Base-by-base conservation (phyloP, 208 protist species). In the Leptomonas pyrrhocoris region DNA sequence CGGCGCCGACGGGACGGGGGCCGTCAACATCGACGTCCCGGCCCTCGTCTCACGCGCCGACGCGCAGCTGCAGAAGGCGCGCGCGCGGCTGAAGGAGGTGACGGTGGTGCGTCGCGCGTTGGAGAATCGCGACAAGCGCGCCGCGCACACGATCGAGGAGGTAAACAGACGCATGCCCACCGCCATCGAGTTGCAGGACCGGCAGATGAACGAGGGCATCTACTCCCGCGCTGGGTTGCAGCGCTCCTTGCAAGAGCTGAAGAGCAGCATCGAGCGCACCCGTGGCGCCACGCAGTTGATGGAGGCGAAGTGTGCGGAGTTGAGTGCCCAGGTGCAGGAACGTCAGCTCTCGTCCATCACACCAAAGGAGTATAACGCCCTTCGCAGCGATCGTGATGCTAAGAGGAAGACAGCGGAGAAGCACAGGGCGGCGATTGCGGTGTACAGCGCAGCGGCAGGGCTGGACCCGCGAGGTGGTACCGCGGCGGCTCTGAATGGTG, bases 191-290 rank as follows among this genome's bases (percentile, higher is more conserved):
- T 54, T 86, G 50, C 42, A 80, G 58, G 56, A 80, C n/a, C 74
- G 85, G 13, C 81, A 92, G 67, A 59, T 86, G 0, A 85, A 85
- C 38, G 90, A 96, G 25, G 81, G 75, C 27, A 81, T 92, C 49
- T 96, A 94, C 73, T 79, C 64, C 62, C 86, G 74, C 56, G 73
- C 76, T 12, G 65, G 59, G 15, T 66, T 92, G 43, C 73, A 90
- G 34, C 63, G 61, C 40, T 80, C 85, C n/a, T 45, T 84, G 16
- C 46, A 63, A 2, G 69, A 89, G 50, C 42, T 92, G 36, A 57
- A 61, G 21, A 58, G 40, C 18, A 80, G 73, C 34, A 69, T 93
- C 38, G 55, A 72, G 4, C 50, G 65, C 43, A 85, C 71, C 9
- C 51, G 62, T 15, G 63, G 58, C 31, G 72, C 79, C 21, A 78